A percentile compares a stretch with the other conserved stretches of the same genome.
These are phyloP conservation scores for Kalaharituber pfeilii DNA, from an alignment of 2,329 filamentous ascomycete genomes.

Conservation along the genomic window DNA sequence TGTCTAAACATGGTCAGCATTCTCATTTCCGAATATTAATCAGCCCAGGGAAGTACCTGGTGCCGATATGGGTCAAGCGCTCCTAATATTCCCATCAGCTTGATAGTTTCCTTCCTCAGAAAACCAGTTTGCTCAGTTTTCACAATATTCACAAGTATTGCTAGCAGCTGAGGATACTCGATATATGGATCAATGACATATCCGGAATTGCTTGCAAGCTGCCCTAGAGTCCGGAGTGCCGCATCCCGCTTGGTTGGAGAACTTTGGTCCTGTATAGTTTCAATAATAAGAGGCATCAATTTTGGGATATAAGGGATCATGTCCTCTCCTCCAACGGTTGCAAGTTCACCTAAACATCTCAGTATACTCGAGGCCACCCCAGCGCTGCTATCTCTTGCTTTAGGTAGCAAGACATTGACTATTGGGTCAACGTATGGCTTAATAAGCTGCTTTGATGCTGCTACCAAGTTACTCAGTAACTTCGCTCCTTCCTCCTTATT, in stretches of 20 bases:
- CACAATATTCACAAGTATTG: conserved; percentile 84
- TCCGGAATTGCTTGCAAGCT: conserved; percentile 85
- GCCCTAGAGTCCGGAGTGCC: conserved; percentile 73
- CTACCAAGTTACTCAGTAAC: conserved; percentile 77
- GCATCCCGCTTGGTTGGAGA: conserved; percentile 81
- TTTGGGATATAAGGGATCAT: conserved; percentile 83
- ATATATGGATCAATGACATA: conserved; percentile 95
- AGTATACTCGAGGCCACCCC: conserved; percentile 90
- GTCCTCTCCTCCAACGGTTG: conserved; percentile 80
- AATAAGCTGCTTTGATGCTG: conserved; percentile 81
- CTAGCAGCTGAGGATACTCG: conserved; percentile 84
- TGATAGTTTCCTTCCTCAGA: conserved; percentile 84
- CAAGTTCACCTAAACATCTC: conserved; percentile 83
- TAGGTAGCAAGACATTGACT: conserved; percentile 83
- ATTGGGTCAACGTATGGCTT: conserved; percentile 96
- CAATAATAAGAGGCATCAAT: conserved; percentile 88
- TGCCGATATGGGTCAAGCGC: conserved; percentile 93
- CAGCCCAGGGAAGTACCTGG: too few relatives aligned
- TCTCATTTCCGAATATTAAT: conserved; percentile 12
- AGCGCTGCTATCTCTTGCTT: conserved; percentile 67
- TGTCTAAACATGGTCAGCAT: conserved; percentile 42
- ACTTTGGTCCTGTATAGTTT: conserved; percentile 83
- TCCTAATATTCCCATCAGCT: conserved; percentile 85
- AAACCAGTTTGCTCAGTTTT: conserved; percentile 77
- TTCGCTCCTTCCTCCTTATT: conserved; percentile 96